Evolutionary conservation across 371 early-diverging fungal species (phyloP).

Genomic region (Smittium mucronatum): DNA sequence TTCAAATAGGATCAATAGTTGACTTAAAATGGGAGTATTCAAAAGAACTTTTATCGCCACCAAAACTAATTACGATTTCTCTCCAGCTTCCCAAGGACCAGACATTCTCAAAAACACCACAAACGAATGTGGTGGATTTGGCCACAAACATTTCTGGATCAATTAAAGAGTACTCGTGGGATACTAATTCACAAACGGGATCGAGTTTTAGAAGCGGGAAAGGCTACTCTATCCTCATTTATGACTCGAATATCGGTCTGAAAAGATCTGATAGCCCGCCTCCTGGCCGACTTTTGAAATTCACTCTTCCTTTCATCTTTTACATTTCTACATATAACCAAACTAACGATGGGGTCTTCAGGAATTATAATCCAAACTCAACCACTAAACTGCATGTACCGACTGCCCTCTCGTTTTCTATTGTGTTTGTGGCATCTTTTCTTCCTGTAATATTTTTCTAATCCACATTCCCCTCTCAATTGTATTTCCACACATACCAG

Average conservation of each 20-base stretch:
- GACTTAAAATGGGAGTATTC: slow-evolving; percentile 31
- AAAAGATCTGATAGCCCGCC: slow-evolving; percentile 28
- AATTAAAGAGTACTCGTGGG: slow-evolving; percentile 24
- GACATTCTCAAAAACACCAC: slow-evolving; percentile 13
- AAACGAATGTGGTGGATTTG: slow-evolving; percentile 27
- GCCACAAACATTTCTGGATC: slow-evolving; percentile 29
- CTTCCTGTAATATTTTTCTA: too few relatives aligned
- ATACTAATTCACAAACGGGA: slow-evolving; percentile 26
- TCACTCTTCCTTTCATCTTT: slow-evolving; percentile 33
- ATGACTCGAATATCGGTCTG: slow-evolving; percentile 31
- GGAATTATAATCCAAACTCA: slow-evolving; percentile 31
- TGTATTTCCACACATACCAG: too few relatives aligned
- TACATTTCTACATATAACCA: slow-evolving; percentile 32
- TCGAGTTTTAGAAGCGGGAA: slow-evolving; percentile 27
- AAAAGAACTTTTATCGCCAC: slow-evolving; percentile 28
- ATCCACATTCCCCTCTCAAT: too few relatives aligned
- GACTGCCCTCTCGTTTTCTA: too few relatives aligned
- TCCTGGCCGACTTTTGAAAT: slow-evolving; percentile 29
- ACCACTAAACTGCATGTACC: slow-evolving; percentile 10
- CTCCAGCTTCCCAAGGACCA: slow-evolving; percentile 29
- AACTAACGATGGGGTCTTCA: slow-evolving; percentile 33
- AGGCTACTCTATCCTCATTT: slow-evolving; percentile 29
- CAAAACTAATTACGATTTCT: slow-evolving; percentile 25
- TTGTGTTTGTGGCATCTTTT: too few relatives aligned
- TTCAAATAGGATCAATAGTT: slow-evolving; percentile 25